Percentiles rank a stretch among this genome's conserved stretches.
phyloP scores from a whole-genome alignment of 352 stramenopile species.

The Pythium rishiriense region DNA sequence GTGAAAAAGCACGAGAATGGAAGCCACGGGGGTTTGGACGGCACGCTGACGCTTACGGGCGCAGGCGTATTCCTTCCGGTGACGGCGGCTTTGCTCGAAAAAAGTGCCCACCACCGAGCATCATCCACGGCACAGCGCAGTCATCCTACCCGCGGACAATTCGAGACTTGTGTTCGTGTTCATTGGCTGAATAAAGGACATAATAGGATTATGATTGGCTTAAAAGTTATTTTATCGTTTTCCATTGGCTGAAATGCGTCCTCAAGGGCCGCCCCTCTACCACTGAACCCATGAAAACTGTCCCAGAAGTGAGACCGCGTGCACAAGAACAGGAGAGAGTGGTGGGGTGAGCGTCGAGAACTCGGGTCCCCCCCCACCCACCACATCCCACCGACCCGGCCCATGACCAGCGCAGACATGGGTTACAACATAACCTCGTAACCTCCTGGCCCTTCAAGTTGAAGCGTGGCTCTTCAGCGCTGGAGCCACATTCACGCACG shows the following conservation, averaged over 20 bases:
- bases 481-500: too few species aligned
- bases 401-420: neutral
- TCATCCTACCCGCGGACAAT: neutral
- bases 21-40: neutral
- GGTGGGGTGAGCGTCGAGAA: neutral
- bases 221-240: neutral
- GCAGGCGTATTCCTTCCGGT: neutral
- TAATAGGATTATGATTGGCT: slow-evolving; percentile 7
- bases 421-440: neutral
- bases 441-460: slow-evolving; percentile 6
- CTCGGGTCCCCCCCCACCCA: neutral
- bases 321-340: slow-evolving; percentile 1
- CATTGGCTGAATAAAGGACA: neutral
- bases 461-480: slow-evolving; percentile 7
- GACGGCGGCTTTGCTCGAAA: neutral
- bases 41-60: neutral
- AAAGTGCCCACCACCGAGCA: neutral
- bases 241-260: slow-evolving; percentile 2
- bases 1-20: neutral
- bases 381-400: neutral
- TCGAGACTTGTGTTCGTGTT: neutral
- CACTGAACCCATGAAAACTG: slow-evolving; percentile 19
- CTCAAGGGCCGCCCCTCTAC: neutral
- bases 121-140: neutral
- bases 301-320: slow-evolving; percentile 19